A percentile compares a stretch with the other conserved stretches of the same genome.
Conservation (phyloP, 148 eudicot genomes). For the Talinum fruticosum region DNA sequence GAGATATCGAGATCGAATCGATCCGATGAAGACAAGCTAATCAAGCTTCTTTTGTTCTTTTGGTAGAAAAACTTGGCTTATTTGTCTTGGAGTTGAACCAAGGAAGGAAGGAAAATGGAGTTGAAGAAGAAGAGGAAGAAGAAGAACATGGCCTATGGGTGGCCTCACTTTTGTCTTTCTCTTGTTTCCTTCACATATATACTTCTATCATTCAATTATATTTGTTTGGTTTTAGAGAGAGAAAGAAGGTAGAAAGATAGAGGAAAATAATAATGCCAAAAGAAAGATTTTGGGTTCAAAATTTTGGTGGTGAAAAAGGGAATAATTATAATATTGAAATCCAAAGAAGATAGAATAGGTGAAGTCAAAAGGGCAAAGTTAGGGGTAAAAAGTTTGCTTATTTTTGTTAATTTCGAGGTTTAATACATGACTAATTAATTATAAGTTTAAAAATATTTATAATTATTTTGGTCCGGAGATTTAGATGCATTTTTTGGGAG, state of each 20-base stretch:
- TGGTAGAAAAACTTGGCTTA: neutral
- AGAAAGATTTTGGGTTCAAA: conserved; percentile 9
- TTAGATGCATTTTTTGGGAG: conserved; percentile 13
- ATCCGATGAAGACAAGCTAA: neutral
- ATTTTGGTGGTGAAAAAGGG: neutral
- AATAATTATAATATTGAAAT: neutral
- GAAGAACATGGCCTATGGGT: conserved; percentile 26
- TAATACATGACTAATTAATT: neutral
- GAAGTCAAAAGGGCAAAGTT: neutral
- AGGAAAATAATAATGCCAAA: conserved; percentile 16
- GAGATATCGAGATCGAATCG: neutral
- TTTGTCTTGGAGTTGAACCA: neutral
- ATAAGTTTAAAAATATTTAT: neutral
- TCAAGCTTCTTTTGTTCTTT: neutral
- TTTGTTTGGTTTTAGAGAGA: neutral
- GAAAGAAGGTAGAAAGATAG: neutral
- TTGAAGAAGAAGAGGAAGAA: conserved; percentile 7
- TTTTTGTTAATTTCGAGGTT: conserved; percentile 18
- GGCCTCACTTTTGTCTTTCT: conserved; percentile 21
- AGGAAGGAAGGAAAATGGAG: neutral
- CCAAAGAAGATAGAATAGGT: neutral
- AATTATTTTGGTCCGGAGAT: conserved; percentile 22
- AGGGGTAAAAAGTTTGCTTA: neutral
- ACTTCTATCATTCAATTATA: neutral
- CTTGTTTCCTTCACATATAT: conserved; percentile 21